phyloP scores from a whole-genome alignment of 2,329 filamentous ascomycete genomes.

The Aspergillus novofumigatus region DNA sequence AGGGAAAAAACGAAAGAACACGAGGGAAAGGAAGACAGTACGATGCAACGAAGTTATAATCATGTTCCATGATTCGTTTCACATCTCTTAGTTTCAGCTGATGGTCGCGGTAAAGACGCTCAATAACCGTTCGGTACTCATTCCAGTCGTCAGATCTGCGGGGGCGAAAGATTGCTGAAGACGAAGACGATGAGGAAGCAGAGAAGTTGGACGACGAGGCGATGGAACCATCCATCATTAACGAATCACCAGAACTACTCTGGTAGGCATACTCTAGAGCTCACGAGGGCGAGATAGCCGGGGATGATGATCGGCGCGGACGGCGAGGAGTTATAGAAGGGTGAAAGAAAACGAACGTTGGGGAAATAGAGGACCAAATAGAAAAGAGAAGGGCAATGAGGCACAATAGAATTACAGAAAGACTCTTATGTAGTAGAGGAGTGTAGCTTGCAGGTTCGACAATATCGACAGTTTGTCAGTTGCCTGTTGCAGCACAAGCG shows the following conservation, averaged over 20 bases:
- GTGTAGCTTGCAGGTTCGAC: background rate
- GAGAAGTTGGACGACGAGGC: conserved; percentile 18
- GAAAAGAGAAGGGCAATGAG: background rate
- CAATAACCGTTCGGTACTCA: conserved; percentile 32
- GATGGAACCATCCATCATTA: conserved; percentile 24
- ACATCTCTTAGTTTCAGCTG: conserved; percentile 35
- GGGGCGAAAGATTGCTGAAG: conserved; percentile 27
- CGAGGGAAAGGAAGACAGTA: conserved; percentile 17
- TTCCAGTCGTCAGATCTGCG: conserved; percentile 37
- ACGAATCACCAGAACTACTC: conserved; percentile 5
- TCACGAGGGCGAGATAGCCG: conserved; percentile 9
- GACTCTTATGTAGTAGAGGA: background rate
- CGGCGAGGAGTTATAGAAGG: background rate
- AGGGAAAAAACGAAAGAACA: conserved; percentile 3
- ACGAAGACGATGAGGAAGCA: conserved; percentile 13
- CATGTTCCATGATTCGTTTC: conserved; percentile 33
- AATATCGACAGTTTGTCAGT: background rate
- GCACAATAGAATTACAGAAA: background rate
- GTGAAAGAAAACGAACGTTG: conserved; percentile 2
- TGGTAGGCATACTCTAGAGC: conserved; percentile 19
- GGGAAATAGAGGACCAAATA: background rate
- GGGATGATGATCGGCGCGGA: background rate
- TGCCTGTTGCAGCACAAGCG: background rate
- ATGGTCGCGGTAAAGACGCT: conserved; percentile 32
- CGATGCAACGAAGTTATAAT: conserved; percentile 36